Base-by-base conservation (phyloP, 176 grass and related monocot species). In the Saccharum spontaneum region DNA sequence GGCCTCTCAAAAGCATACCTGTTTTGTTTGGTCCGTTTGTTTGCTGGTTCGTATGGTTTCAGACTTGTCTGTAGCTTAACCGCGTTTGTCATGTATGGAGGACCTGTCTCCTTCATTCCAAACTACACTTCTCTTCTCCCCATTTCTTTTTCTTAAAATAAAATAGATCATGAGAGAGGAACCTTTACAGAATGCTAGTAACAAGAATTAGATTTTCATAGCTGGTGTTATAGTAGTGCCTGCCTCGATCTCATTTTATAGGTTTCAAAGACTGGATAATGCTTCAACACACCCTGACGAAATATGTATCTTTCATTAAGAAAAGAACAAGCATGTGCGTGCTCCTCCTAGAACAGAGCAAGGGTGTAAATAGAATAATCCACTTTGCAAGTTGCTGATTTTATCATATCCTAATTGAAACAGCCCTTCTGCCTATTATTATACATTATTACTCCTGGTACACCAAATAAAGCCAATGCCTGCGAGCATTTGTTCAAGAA, bases 11-110 rank as follows among this genome's bases (percentile, higher is more conserved):
- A 88, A 88, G 87, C 46, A 72, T 64, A 71, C 14, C 75, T 49
- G 20, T 84, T 89, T 84, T 89, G 87, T 89, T 73, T 49, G 33
- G 57, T 74, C 81, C 69, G 64, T 67, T 89, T 89, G 87, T 80
- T 79, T 57, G 67, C 10, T 84, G 74, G 75, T 40, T 55, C 45
- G 66, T 69, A 28, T 64, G 75, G 75, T 67, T 75, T 48, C 76
- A 67, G 20, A 23, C 34, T 84, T 84, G 76, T 84, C 87, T 73
- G 68, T 79, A 74, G 75, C 26, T 73, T 44, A 38, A 28, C 44
- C 77, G 75, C 67, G 22, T 46, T 46, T 45, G 57, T 38, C 38
- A 67, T 71, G 71, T 38, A 33, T 50, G 7, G 6, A 28, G 50
- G 65, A 67, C 41, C 67, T 76, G 82, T 84, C 82, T 70, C 66